Conservation (phyloP, 495 filamentous ascomycete species). For the Aspergillus campestris region DNA sequence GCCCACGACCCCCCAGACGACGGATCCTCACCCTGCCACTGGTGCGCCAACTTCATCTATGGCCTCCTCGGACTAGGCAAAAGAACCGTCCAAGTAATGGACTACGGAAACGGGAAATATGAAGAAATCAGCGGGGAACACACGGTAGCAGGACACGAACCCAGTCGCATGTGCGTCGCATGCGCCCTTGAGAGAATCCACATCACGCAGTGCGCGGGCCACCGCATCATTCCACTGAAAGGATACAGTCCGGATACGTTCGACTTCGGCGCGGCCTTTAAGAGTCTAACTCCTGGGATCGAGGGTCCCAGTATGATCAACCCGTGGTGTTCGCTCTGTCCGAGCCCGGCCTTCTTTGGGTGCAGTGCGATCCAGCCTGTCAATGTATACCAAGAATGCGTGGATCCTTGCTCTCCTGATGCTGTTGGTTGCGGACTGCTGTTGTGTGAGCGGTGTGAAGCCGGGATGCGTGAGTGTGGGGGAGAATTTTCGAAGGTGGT, state of each 20-base stretch:
- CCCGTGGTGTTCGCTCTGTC: conserved; percentile 36
- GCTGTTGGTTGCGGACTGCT: conserved; percentile 30
- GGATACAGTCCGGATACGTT: conserved; percentile 9
- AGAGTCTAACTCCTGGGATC: conserved; percentile 8
- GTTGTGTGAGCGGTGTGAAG: conserved; percentile 30
- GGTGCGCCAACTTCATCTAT: conserved; percentile 25
- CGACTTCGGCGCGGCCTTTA: conserved; percentile 16
- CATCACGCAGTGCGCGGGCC: conserved; percentile 24
- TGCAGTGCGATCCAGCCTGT: conserved; percentile 15
- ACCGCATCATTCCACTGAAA: conserved; percentile 17
- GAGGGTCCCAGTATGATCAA: conserved; percentile 7
- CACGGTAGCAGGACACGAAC: conserved; percentile 14
- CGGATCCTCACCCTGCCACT: conserved; percentile 24
- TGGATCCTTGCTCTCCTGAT: conserved; percentile 2
- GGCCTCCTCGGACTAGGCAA: conserved; percentile 29
- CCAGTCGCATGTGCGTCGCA: conserved; percentile 28
- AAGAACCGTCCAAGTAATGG: conserved; percentile 17
- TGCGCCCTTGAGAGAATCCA: conserved; percentile 26
- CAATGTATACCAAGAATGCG: conserved; percentile 8
- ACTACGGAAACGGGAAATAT: conserved; percentile 16
- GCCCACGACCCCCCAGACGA: conserved; percentile 17
- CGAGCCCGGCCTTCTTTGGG: conserved; percentile 25
- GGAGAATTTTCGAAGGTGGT: conserved; percentile 24
- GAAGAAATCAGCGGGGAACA: conserved; percentile 28
- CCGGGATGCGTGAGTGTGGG: conserved; percentile 12